These are phyloP conservation scores for Ogataea naganishii DNA, from an alignment of 805 yeast genomes.

Conservation along the genomic window DNA sequence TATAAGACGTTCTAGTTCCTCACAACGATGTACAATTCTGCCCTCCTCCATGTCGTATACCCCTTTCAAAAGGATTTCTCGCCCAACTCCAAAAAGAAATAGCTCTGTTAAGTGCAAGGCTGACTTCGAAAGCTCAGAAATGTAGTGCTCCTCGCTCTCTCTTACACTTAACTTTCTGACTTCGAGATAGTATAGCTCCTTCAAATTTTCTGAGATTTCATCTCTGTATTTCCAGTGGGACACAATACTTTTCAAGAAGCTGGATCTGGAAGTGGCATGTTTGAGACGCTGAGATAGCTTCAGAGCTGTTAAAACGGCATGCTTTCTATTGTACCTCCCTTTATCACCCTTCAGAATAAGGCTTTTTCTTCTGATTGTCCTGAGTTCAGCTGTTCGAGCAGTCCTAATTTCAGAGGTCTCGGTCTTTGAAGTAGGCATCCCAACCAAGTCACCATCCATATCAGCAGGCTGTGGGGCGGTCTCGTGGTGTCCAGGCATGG, in stretches of 20 bases:
- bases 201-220: not conserved
- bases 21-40: not conserved
- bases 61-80: slow-evolving; percentile 36
- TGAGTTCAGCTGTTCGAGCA: too few relatives aligned
- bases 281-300: not conserved
- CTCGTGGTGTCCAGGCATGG: not conserved
- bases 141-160: too few relatives aligned
- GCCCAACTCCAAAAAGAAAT: slow-evolving; percentile 40
- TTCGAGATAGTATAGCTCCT: not conserved
- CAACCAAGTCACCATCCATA: not conserved
- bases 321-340: too few relatives aligned
- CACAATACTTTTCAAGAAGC: too few relatives aligned
- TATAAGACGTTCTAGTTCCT: too few relatives aligned
- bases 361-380: too few relatives aligned
- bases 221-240: not conserved
- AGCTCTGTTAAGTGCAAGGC: slow-evolving; percentile 29
- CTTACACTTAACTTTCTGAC: slow-evolving; percentile 4
- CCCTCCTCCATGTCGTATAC: slow-evolving; percentile 4
- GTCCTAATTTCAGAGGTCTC: too few relatives aligned
- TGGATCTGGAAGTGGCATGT: not conserved
- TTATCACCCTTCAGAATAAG: too few relatives aligned
- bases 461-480: not conserved
- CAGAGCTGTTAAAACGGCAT: too few relatives aligned
- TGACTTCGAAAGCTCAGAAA: slow-evolving; percentile 14
- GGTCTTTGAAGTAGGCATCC: too few relatives aligned